Conservation (phyloP, 768 basidiomycete species). For the Candolleomyces aberdarensis region DNA sequence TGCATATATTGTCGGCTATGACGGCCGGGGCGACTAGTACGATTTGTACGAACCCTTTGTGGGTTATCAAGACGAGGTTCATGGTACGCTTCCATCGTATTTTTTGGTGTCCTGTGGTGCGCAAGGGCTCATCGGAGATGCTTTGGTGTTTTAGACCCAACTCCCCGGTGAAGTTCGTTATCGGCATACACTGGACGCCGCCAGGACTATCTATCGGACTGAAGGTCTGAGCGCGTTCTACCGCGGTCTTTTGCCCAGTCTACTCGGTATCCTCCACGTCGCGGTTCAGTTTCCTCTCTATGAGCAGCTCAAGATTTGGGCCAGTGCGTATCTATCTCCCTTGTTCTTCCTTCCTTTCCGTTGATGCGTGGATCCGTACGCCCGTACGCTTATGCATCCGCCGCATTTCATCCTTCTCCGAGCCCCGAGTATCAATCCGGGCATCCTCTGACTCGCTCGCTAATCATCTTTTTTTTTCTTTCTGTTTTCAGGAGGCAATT, state of each 20-base stretch:
- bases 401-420: no score
- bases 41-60: conserved; percentile 90
- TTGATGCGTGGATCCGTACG: no score
- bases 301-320: conserved; percentile 83
- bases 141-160: conserved; percentile 63
- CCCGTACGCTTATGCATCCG: no score
- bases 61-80: conserved; percentile 99
- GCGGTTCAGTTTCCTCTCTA: conserved; percentile 98
- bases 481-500: conserved; percentile 38
- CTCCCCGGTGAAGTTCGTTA: conserved; percentile 75
- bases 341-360: not conserved
- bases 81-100: conserved; percentile 59
- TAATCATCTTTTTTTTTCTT: conserved; percentile 7
- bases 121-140: not conserved
- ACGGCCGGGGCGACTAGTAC: conserved; percentile 91
- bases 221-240: conserved; percentile 92
- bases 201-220: conserved; percentile 81
- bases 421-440: no score
- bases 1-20: conserved; percentile 96
- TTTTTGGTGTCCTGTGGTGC: not conserved
- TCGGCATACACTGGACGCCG: conserved; percentile 87
- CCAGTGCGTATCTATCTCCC: conserved; percentile 56
- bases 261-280: conserved; percentile 92
- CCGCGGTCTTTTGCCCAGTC: conserved; percentile 87
- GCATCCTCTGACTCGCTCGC: not conserved